Conservation (phyloP, 2,329 filamentous ascomycete species). For the Epichloe gansuensis region DNA sequence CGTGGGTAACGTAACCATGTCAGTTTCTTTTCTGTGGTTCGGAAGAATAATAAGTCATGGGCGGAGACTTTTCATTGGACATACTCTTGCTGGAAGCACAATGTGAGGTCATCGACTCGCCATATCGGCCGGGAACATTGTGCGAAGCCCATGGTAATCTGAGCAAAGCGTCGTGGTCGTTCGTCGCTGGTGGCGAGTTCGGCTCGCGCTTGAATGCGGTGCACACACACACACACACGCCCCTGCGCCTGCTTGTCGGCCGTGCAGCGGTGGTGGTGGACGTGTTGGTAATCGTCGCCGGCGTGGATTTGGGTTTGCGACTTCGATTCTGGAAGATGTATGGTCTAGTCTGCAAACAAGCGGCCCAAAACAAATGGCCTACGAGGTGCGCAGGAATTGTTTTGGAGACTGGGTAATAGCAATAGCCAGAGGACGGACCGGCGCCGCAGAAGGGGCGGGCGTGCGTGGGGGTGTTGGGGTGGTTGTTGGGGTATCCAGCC, state of each 20-base stretch:
- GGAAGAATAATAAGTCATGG: background rate
- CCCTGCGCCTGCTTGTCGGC: background rate
- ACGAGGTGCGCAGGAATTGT: background rate
- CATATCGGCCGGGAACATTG: conserved; percentile 46
- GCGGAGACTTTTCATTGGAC: conserved; percentile 19
- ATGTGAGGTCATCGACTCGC: conserved; percentile 49
- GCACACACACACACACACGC: background rate
- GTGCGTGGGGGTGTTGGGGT: background rate
- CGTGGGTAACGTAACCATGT: background rate
- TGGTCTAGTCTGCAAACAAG: background rate
- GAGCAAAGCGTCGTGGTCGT: conserved; percentile 7
- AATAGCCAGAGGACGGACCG: background rate
- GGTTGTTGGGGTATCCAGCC: background rate
- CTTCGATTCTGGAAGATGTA: background rate
- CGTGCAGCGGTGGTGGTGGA: conserved; percentile 1
- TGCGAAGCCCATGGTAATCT: conserved; percentile 32
- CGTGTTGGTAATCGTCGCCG: background rate
- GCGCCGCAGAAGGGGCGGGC: background rate
- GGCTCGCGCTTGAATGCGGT: background rate
- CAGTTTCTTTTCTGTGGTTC: background rate
- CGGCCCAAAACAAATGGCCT: background rate
- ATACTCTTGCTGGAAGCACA: conserved; percentile 55
- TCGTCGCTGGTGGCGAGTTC: background rate
- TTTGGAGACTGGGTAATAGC: background rate
- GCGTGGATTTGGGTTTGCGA: background rate